These are phyloP conservation scores for Septoria petroselini DNA, from an alignment of 2,329 filamentous ascomycete species.

Conservation along the genomic window DNA sequence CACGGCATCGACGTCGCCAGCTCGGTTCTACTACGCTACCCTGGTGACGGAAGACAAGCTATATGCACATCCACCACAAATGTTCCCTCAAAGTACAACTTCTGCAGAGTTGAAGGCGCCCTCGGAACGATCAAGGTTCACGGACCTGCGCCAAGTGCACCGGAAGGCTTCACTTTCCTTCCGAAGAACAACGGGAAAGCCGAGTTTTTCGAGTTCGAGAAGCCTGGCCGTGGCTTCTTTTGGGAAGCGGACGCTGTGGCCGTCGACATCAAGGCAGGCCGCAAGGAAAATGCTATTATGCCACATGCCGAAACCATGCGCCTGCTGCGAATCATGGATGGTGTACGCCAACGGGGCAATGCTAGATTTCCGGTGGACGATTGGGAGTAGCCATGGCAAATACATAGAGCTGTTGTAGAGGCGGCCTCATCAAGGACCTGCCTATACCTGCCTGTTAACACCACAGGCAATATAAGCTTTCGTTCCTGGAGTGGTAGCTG, in stretches of 20 bases:
- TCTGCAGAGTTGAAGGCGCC: constrained; percentile 45
- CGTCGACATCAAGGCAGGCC: constrained; percentile 41
- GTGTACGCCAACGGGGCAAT: constrained; percentile 42
- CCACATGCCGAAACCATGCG: constrained; percentile 49
- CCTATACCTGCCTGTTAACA: too few relatives aligned
- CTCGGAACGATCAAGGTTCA: constrained; percentile 41
- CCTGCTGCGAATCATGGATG: constrained; percentile 50
- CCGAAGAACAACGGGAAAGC: constrained; percentile 30
- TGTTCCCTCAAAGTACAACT: constrained; percentile 28
- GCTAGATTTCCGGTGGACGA: constrained; percentile 29
- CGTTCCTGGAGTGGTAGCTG: not conserved
- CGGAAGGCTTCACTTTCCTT: constrained; percentile 40
- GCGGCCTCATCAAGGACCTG: too few relatives aligned
- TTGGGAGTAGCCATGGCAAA: constrained; percentile 3
- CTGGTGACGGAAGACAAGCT: constrained; percentile 42
- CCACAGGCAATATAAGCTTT: constrained; percentile 1
- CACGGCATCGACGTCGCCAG: constrained; percentile 38
- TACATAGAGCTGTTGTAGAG: too few relatives aligned
- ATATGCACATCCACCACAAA: constrained; percentile 43
- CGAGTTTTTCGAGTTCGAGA: constrained; percentile 41
- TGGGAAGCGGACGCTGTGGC: constrained; percentile 50
- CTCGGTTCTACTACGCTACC: constrained; percentile 43
- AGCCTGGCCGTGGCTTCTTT: constrained; percentile 42
- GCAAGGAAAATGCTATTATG: constrained; percentile 43
- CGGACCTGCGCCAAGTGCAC: constrained; percentile 35